Base-by-base conservation (phyloP, 768 basidiomycete species). In the Baorangia bicolor region DNA sequence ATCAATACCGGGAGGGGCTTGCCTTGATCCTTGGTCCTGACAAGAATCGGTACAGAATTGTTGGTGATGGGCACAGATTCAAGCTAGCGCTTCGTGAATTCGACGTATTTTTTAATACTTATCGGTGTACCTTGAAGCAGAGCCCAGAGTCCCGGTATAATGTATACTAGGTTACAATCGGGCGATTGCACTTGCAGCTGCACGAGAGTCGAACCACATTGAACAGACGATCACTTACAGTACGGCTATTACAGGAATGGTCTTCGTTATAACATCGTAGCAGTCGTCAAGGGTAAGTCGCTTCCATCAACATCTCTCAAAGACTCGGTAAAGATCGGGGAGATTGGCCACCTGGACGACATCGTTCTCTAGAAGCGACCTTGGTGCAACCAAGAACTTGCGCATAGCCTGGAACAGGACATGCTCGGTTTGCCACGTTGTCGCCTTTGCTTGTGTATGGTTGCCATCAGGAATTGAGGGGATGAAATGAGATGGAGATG, bases 281-380 rank as follows among this genome's bases (percentile, higher is more conserved):
- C 49, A 54, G 18, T 41, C 56, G 6, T 60, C 53, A 28, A n/a
- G 16, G 16, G 25, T 28, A 14, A 5, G 9, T 34, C 21, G 27
- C 18, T n/a, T 9, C 10, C n/a, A 42, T 77, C 68, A 98, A 67
- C 95, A 98, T 59, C 95, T 74, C 73, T 98, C 95, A 65, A 98
- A 99, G 0, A 98, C 90, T 58, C 89, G 87, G 71, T 97, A 99
- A 50, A 99, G 75, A 59, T 95, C 93, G 2, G 94, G 94, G 40
- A 98, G 73, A 69, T 84, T 89, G 11, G 97, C 94, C 20, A 96
- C 83, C 72, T 95, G 91, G 2, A 92, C 84, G 5, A 98, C 85
- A 64, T 92, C 90, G 27, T 69, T 68, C 60, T 87, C 89, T 47
- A 88, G 77, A 55, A 88, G 75, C 3, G 80, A 81, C 68, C 81